These are phyloP conservation scores for Mortierella sp. DNA, from an alignment of 371 early-diverging fungal genomes.

Conservation along the genomic window DNA sequence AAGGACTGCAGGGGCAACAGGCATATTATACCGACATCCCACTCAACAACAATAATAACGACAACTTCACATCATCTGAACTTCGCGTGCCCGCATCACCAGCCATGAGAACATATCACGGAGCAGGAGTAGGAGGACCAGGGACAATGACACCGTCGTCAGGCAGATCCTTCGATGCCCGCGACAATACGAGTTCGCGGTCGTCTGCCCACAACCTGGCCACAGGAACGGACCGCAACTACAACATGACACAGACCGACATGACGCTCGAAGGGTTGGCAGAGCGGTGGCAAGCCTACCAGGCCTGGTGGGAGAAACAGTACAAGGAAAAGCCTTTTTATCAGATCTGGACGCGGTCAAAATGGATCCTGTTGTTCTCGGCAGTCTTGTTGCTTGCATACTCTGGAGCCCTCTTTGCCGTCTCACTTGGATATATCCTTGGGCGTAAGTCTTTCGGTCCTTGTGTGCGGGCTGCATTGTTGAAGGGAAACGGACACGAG, in stretches of 20 bases:
- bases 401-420: constrained; percentile 30
- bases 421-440: constrained; percentile 35
- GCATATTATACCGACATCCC: not conserved
- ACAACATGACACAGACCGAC: constrained; percentile 43
- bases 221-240: constrained; percentile 20
- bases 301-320: constrained; percentile 42
- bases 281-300: constrained; percentile 49
- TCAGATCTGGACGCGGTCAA: constrained; percentile 46
- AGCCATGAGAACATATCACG: constrained; percentile 12
- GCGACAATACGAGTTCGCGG: constrained; percentile 8
- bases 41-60: not conserved
- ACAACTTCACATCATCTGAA: not conserved
- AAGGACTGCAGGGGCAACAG: not conserved
- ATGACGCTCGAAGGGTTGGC: constrained; percentile 44
- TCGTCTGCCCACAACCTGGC: constrained; percentile 19
- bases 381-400: constrained; percentile 32
- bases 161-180: constrained; percentile 10
- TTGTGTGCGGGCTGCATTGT: not conserved
- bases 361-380: constrained; percentile 47
- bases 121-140: not conserved
- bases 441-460: constrained; percentile 26
- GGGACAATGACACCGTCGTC: constrained; percentile 7
- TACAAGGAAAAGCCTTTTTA: constrained; percentile 49
- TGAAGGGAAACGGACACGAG: not conserved
- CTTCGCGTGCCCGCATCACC: constrained; percentile 5